Conservation (phyloP, 2,329 filamentous ascomycete species). For the Colletotrichum camelliae region DNA sequence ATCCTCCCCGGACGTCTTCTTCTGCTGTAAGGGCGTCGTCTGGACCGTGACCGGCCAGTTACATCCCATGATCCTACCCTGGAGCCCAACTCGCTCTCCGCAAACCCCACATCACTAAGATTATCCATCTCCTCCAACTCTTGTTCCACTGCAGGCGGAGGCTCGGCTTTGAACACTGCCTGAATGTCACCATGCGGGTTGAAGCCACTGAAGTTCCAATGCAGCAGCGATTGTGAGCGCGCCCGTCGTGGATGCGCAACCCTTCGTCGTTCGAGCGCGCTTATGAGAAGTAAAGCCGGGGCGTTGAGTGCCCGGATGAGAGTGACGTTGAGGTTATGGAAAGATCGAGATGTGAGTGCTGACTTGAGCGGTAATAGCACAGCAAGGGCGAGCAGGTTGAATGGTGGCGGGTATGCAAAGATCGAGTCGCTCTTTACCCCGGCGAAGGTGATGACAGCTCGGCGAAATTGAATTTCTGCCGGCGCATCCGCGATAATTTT, state of each 20-base stretch:
- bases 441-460: constrained; percentile 74
- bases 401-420: constrained; percentile 72
- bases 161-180: constrained; percentile 64
- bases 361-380: constrained; percentile 71
- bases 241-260: constrained; percentile 49
- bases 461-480: constrained; percentile 74
- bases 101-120: constrained; percentile 18
- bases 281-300: constrained; percentile 65
- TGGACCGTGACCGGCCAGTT: background rate
- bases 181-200: constrained; percentile 65
- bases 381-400: constrained; percentile 73
- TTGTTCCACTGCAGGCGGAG: constrained; percentile 46
- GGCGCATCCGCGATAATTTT: constrained; percentile 71
- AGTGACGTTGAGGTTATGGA: constrained; percentile 75
- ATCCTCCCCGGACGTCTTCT: constrained; percentile 4
- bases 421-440: constrained; percentile 76
- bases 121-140: constrained; percentile 30
- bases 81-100: constrained; percentile 3
- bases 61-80: background rate
- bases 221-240: constrained; percentile 12
- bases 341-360: constrained; percentile 65
- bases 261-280: constrained; percentile 63
- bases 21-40: background rate
- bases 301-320: constrained; percentile 68
- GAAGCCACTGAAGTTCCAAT: constrained; percentile 34